Evolutionary conservation across 345 rosid species (phyloP).

Genomic region (Rhizophora apiculata): DNA sequence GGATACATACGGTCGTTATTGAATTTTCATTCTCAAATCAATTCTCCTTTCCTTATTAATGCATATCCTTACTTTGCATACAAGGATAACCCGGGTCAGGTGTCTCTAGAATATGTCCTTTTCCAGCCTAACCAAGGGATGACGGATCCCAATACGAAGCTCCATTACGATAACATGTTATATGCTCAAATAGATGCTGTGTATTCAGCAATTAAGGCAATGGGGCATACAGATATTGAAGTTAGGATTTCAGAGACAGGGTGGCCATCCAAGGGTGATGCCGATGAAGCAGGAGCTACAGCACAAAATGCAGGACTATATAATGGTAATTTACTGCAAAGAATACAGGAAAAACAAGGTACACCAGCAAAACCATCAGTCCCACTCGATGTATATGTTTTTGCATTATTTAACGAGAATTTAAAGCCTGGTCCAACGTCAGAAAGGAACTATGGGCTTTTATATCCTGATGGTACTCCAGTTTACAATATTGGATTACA

Average conservation of each 20-base stretch:
- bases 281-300: constrained; percentile 68
- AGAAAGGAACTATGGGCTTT: constrained; percentile 89
- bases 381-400: constrained; percentile 63
- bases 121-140: constrained; percentile 75
- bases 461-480: constrained; percentile 73
- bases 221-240: constrained; percentile 65
- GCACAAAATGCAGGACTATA: constrained; percentile 70
- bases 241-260: constrained; percentile 91
- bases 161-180: constrained; percentile 87
- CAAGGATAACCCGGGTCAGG: constrained; percentile 50
- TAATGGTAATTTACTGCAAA: constrained; percentile 58
- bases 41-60: constrained; percentile 76
- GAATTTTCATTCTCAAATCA: constrained; percentile 56
- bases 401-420: constrained; percentile 90
- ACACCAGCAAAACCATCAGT: constrained; percentile 81
- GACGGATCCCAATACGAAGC: constrained; percentile 53
- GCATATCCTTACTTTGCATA: constrained; percentile 90
- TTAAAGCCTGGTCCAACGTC: constrained; percentile 81
- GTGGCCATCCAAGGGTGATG: constrained; percentile 93
- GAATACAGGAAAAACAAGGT: constrained; percentile 48
- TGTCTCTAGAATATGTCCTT: constrained; percentile 63
- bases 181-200: constrained; percentile 93
- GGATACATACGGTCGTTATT: constrained; percentile 51
- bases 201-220: constrained; percentile 63
- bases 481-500: constrained; percentile 73